Percentiles rank a stretch among this genome's conserved stretches.
phyloP scores from a whole-genome alignment of 1,284 basidiomycete genomes.

The Cerrena zonata region DNA sequence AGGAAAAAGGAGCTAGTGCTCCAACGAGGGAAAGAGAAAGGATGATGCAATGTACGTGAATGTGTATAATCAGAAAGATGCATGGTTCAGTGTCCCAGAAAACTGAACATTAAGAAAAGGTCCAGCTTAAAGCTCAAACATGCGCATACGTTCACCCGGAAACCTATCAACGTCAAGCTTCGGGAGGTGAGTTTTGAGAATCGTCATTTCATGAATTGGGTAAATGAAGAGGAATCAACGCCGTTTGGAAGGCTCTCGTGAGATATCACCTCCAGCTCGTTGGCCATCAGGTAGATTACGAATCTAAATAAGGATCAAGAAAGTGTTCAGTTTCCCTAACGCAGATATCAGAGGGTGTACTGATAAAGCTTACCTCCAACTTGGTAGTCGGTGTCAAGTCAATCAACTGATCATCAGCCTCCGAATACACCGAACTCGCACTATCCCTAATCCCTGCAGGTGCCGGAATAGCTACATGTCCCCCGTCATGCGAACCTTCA shows the following conservation, averaged over 20 bases:
- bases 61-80: background rate
- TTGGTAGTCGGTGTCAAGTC: conserved; percentile 46
- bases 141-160: too few species aligned
- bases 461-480: conserved; percentile 3
- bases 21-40: background rate
- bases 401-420: conserved; percentile 38
- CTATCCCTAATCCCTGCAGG: conserved; percentile 17
- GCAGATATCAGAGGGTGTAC: too few species aligned
- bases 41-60: background rate
- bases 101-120: background rate
- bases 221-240: background rate
- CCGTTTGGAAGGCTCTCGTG: conserved; percentile 16
- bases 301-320: conserved; percentile 17
- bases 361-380: conserved; percentile 42
- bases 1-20: too few species aligned
- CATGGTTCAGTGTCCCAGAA: background rate
- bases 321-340: too few species aligned
- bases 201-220: background rate
- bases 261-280: conserved; percentile 18
- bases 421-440: conserved; percentile 23
- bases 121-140: too few species aligned
- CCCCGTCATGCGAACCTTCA: conserved; percentile 16
- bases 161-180: background rate
- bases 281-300: conserved; percentile 22
- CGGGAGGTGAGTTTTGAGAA: background rate